These are phyloP conservation scores for Leccinum longicurvipes DNA, from an alignment of 768 basidiomycete genomes.

Conservation along the genomic window DNA sequence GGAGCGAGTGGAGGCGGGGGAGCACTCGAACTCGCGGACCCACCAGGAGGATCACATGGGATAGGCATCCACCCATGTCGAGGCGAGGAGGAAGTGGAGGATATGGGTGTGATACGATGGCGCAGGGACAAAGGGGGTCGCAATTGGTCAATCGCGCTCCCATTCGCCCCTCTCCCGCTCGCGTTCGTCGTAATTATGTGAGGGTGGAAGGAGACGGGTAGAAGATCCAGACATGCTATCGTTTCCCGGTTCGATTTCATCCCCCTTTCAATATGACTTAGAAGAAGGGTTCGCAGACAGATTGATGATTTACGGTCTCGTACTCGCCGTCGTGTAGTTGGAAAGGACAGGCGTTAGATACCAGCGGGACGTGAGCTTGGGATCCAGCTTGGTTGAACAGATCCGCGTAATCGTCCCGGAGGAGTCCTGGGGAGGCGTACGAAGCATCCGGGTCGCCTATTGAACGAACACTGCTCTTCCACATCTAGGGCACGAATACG, in stretches of 20 bases:
- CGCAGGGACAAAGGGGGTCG: conserved; percentile 53
- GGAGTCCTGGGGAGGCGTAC: no score
- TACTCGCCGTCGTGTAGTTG: no score
- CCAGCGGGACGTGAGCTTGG: no score
- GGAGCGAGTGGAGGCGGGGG: conserved; percentile 26
- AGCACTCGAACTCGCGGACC: conserved; percentile 27
- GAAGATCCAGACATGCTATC: conserved; percentile 35
- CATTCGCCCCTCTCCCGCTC: conserved; percentile 35
- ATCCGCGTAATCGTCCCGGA: no score
- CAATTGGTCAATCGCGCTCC: conserved; percentile 50
- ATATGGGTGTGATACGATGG: conserved; percentile 40
- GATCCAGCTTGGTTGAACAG: no score
- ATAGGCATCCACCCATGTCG: conserved; percentile 36
- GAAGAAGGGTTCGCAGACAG: conserved; percentile 34
- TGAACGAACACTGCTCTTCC: no score
- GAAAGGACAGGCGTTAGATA: no score
- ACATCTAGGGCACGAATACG: no score
- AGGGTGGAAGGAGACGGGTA: conserved; percentile 32
- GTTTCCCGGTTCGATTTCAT: conserved; percentile 27
- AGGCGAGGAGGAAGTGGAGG: conserved; percentile 39
- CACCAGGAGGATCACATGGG: conserved; percentile 24
- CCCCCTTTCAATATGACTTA: conserved; percentile 41
- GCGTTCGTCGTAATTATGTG: conserved; percentile 25
- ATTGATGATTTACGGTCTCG: conserved; percentile 54
- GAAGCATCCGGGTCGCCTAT: no score